These are phyloP conservation scores for Chytriomyces confervae DNA, from an alignment of 192 early-diverging fungal species.

Conservation along the genomic window DNA sequence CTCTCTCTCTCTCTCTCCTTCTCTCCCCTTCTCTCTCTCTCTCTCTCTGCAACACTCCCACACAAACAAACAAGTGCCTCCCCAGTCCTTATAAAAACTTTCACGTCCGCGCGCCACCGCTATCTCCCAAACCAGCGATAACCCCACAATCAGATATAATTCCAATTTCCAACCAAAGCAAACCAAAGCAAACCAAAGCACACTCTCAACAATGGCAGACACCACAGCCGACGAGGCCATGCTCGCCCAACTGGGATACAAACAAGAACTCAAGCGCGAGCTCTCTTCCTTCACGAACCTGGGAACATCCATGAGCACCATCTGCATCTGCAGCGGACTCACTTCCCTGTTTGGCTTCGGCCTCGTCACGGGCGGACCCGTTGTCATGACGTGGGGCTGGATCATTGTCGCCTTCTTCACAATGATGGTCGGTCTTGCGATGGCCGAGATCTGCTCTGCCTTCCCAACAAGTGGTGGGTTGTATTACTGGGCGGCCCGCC, in stretches of 20 bases:
- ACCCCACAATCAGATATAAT: no score
- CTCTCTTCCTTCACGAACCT: slow-evolving; percentile 44
- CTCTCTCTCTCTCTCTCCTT: no score
- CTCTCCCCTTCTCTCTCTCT: no score
- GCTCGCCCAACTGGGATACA: slow-evolving; percentile 48
- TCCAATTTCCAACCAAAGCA: no score
- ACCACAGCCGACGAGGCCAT: slow-evolving; percentile 30
- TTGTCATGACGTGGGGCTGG: slow-evolving; percentile 48
- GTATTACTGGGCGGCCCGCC: slow-evolving; percentile 39
- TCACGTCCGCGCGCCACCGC: no score
- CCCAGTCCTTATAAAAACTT: no score
- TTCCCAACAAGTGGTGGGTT: slow-evolving; percentile 43
- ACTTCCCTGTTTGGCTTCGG: slow-evolving; percentile 36
- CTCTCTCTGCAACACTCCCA: no score
- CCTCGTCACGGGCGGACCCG: slow-evolving; percentile 44
- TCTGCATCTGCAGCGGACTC: slow-evolving; percentile 47
- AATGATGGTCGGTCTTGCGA: slow-evolving; percentile 28
- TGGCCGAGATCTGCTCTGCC: slow-evolving; percentile 51
- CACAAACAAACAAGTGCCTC: no score
- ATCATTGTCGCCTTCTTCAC: slow-evolving; percentile 37
- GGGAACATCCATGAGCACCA: slow-evolving; percentile 37
- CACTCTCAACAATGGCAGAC: no score
- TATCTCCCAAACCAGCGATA: no score
- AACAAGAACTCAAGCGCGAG: slow-evolving; percentile 47
- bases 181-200: no score